These are phyloP conservation scores for Solidago caesia DNA, from an alignment of 129 eudicot genomes.

Conservation along the genomic window DNA sequence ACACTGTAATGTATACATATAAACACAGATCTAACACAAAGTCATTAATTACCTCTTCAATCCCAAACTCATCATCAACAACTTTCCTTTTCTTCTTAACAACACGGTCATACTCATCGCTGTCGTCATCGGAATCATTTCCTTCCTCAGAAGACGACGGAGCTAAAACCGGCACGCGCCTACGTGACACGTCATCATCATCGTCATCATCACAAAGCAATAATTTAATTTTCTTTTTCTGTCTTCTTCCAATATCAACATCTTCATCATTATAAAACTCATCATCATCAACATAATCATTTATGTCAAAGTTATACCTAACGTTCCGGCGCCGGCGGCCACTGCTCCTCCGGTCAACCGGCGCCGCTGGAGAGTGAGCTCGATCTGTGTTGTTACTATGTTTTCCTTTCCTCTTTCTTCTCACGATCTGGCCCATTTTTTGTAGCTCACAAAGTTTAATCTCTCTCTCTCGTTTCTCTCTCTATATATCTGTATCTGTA, in stretches of 20 bases:
- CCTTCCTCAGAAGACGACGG: constrained; percentile 9
- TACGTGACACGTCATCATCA: constrained; percentile 11
- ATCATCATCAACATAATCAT: constrained; percentile 75
- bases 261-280: constrained; percentile 47
- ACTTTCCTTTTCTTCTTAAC: constrained; percentile 63
- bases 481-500: constrained; percentile 29
- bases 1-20: not conserved
- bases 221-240: constrained; percentile 57
- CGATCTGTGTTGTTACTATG: constrained; percentile 80
- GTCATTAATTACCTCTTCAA: constrained; percentile 46
- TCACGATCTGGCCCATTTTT: constrained; percentile 91
- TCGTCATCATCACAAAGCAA: constrained; percentile 41
- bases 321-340: constrained; percentile 75
- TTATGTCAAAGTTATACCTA: constrained; percentile 73
- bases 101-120: constrained; percentile 25
- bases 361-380: constrained; percentile 34
- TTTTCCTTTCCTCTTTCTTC: constrained; percentile 77
- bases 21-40: constrained; percentile 1
- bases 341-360: constrained; percentile 52
- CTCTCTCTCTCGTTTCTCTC: constrained; percentile 30
- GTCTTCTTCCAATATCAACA: constrained; percentile 48
- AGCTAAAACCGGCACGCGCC: constrained; percentile 43
- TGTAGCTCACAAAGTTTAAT: constrained; percentile 25
- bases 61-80: constrained; percentile 30
- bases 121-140: not conserved